Evolutionary conservation across 176 grass and related monocot genomes (phyloP), one percentile per base, ranked within the genome.

Genomic region (Otatea glauca): DNA sequence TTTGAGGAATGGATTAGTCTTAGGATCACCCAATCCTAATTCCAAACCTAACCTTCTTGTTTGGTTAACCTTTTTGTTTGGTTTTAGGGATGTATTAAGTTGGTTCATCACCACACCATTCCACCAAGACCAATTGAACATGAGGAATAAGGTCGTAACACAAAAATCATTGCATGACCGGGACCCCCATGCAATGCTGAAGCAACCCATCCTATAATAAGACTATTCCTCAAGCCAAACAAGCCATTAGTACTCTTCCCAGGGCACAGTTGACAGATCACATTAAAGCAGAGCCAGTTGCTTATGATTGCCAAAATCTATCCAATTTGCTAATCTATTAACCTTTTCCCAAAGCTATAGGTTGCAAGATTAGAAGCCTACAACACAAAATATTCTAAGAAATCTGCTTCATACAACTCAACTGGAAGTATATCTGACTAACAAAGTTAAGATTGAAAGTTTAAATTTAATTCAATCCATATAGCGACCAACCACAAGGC

Each of bases 251-350:
- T 13, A 77, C 47, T 56, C 18, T 72, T 74, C 55, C 74, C 34
- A 18, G 32, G 45, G 84, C 24, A 84, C 21, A 79, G 9, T 29
- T 39, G 37, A 72, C 60, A 78, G 63, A 35, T 82, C 60, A 83
- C 55, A 71, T 73, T 25, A 65, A 83, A 90, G 35, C 68, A 74
- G 63, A 70, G 62, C 17, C 7, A 79, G 37, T 74, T 80, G 32
- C 21, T 62, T 48, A 84, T 74, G 81, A 80, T 75, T 80, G n/a
- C 58, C 62, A 80, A 75, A 55, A 80, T 76, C 2, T 79, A 45
- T 68, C 70, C 20, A 51, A 14, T 63, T 56, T 15, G 48, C 43
- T 76, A 23, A 15, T 14, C 68, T 47, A 47, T 72, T 70, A 42
- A 37, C 23, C 14, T 8, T n/a, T 11, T 21, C 9, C 17, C 24